Conservation (phyloP, 768 basidiomycete species). For the Naematelia encephala region DNA sequence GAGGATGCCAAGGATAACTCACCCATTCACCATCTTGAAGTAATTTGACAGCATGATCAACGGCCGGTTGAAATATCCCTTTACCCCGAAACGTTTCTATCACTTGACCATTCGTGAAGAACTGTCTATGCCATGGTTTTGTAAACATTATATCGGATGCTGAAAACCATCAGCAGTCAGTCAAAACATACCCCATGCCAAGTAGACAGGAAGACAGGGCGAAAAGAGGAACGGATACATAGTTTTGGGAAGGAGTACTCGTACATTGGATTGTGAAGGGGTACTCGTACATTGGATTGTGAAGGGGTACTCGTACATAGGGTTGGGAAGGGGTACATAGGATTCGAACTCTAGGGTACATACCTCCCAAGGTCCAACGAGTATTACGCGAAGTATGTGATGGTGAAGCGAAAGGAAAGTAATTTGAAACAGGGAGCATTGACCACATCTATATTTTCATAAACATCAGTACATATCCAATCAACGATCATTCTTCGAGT, state of each 20-base stretch:
- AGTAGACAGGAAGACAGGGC: background rate
- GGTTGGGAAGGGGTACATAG: background rate
- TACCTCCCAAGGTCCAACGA: constrained; percentile 78
- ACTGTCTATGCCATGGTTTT: constrained; percentile 80
- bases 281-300: background rate
- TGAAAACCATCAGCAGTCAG: constrained; percentile 4
- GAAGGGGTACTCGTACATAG: background rate
- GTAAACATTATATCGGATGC: constrained; percentile 81
- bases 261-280: background rate
- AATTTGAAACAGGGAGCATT: constrained; percentile 51
- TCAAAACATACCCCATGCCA: background rate
- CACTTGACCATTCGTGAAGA: constrained; percentile 86
- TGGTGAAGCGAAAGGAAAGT: constrained; percentile 36
- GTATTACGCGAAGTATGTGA: constrained; percentile 50
- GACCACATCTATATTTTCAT: constrained; percentile 79
- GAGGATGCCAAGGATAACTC: constrained; percentile 36
- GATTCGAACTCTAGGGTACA: constrained; percentile 2
- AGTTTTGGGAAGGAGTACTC: background rate
- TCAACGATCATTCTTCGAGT: too few species aligned
- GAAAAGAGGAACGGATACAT: background rate
- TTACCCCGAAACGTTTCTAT: constrained; percentile 88
- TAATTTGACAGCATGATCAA: constrained; percentile 76
- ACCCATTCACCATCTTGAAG: constrained; percentile 85
- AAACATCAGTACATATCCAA: too few species aligned
- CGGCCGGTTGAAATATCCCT: constrained; percentile 80